These are phyloP conservation scores for Penicillium arizonense DNA, from an alignment of 495 filamentous ascomycete genomes.

Conservation along the genomic window DNA sequence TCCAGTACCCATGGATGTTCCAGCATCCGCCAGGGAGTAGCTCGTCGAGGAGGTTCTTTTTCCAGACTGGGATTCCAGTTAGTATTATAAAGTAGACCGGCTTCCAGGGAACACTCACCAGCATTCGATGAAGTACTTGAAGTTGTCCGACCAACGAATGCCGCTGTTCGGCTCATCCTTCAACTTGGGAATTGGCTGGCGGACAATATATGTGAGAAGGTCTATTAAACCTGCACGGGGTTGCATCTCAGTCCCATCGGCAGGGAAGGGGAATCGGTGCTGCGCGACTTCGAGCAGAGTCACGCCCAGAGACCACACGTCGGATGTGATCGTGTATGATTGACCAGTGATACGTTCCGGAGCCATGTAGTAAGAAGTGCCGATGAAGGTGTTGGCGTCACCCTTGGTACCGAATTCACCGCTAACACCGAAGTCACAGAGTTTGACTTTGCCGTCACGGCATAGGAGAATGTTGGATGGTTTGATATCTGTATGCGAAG, in stretches of 20 bases:
- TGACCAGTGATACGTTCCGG: conserved; percentile 96
- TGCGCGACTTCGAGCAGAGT: conserved; percentile 96
- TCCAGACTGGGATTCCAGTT: conserved; percentile 63
- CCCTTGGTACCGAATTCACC: conserved; percentile 98
- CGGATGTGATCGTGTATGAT: conserved; percentile 96
- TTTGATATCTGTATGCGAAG: conserved; percentile 71
- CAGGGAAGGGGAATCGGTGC: conserved; percentile 96
- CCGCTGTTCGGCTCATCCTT: conserved; percentile 83
- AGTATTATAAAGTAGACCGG: neutral
- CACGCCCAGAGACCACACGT: conserved; percentile 96
- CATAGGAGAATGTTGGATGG: conserved; percentile 95
- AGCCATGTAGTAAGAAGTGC: conserved; percentile 99
- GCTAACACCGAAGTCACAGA: conserved; percentile 97
- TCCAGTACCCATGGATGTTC: conserved; percentile 98
- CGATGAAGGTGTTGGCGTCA: conserved; percentile 98
- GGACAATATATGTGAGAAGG: conserved; percentile 93
- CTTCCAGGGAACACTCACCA: conserved; percentile 65
- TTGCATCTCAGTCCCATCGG: conserved; percentile 90
- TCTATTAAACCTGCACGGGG: conserved; percentile 88
- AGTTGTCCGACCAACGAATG: conserved; percentile 91
- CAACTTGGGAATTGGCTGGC: conserved; percentile 91
- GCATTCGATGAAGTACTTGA: conserved; percentile 99
- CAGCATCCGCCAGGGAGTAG: conserved; percentile 96
- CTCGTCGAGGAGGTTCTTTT: conserved; percentile 83
- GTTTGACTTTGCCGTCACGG: conserved; percentile 88